Evolutionary conservation across 495 filamentous ascomycete species (phyloP).

Genomic region (Aspergillus kassunensis): DNA sequence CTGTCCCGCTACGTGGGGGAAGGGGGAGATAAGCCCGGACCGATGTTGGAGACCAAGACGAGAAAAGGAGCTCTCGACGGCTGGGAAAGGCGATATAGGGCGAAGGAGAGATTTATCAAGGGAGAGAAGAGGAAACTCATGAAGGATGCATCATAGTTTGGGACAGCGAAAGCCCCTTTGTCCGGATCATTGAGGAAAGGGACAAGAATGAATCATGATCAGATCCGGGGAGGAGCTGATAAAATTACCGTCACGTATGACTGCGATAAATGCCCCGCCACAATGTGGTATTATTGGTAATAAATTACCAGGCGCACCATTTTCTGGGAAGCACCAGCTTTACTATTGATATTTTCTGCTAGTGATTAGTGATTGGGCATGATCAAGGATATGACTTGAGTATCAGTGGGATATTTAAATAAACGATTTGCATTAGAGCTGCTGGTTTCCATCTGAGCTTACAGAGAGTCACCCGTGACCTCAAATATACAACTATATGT

Average conservation of each 20-base stretch:
- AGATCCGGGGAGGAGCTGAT: background rate
- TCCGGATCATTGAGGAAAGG: conserved; percentile 9
- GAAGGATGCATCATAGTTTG: conserved; percentile 15
- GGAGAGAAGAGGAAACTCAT: background rate
- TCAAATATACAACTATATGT: background rate
- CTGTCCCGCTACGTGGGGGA: conserved; percentile 14
- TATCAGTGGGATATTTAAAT: background rate
- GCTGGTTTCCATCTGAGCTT: background rate
- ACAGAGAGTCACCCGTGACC: background rate
- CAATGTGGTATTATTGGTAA: background rate
- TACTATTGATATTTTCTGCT: too few relatives aligned
- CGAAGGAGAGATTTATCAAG: background rate
- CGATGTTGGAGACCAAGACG: background rate
- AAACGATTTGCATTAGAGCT: background rate
- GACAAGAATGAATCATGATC: background rate
- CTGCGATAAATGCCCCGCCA: conserved; percentile 5
- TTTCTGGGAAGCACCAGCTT: background rate
- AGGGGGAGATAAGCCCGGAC: conserved; percentile 9
- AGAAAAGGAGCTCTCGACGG: background rate
- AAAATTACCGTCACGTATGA: background rate
- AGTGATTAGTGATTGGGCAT: too few relatives aligned
- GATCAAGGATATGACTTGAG: too few relatives aligned
- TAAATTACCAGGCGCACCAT: background rate
- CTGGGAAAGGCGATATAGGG: background rate
- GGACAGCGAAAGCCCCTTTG: background rate